Percentiles rank a stretch among this genome's conserved stretches.
Evolutionary conservation across 2,329 filamentous ascomycete genomes (phyloP).

Genomic region (Fusarium verrucosum): DNA sequence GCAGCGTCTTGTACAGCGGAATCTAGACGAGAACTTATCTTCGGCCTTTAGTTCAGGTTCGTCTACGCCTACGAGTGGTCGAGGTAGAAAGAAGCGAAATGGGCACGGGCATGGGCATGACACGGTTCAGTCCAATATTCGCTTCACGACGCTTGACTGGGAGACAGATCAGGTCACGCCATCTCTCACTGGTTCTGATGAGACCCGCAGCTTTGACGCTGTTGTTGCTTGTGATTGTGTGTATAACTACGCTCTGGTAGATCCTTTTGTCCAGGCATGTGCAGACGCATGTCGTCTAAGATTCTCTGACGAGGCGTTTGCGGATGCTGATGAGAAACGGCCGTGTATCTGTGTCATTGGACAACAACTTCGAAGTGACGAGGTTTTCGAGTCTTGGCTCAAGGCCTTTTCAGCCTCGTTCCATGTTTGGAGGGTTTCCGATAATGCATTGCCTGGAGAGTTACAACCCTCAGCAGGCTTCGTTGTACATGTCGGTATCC

Average conservation of each 20-base stretch:
- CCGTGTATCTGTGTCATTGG: slow-evolving; percentile 82
- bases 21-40: slow-evolving; percentile 70
- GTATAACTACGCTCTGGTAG: slow-evolving; percentile 88
- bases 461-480: slow-evolving; percentile 76
- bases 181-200: slow-evolving; percentile 50
- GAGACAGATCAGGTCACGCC: slow-evolving; percentile 69
- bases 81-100: slow-evolving; percentile 33
- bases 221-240: slow-evolving; percentile 92
- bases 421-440: slow-evolving; percentile 78
- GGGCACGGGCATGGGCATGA: slow-evolving; percentile 28
- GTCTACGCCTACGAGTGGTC: slow-evolving; percentile 14
- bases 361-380: slow-evolving; percentile 85
- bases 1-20: slow-evolving; percentile 76
- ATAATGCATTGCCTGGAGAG: slow-evolving; percentile 66
- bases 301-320: slow-evolving; percentile 14
- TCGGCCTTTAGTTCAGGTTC: slow-evolving; percentile 19
- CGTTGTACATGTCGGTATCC: slow-evolving; percentile 80
- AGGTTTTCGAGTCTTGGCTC: slow-evolving; percentile 87
- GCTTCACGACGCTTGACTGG: slow-evolving; percentile 80
- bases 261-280: slow-evolving; percentile 84
- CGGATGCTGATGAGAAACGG: slow-evolving; percentile 20
- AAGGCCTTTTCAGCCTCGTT: slow-evolving; percentile 73
- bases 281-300: slow-evolving; percentile 75
- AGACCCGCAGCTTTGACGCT: slow-evolving; percentile 67
- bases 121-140: slow-evolving; percentile 53